Evolutionary conservation across 2,329 filamentous ascomycete species (phyloP), one percentile per base, ranked within the genome.

Genomic region (Sarocladium oryzae): DNA sequence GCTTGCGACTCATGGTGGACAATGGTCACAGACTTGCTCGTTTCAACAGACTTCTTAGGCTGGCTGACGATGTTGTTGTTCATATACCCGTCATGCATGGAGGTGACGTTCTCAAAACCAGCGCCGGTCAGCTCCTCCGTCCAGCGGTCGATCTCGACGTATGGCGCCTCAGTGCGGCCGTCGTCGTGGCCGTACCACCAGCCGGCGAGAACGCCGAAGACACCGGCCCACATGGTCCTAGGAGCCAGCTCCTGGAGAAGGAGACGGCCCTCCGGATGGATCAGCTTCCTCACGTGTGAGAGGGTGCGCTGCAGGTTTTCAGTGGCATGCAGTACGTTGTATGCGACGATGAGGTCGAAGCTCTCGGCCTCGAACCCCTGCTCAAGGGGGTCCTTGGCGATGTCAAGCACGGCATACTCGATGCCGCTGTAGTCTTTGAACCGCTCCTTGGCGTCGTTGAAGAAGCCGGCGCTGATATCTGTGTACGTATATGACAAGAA

Each of bases 331-430:
- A 37, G 8, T 7, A 37, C 64, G 21, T 64, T 60, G 4, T 63
- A 58, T 0, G 65, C 67, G 16, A 73, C 54, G 20, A 74, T 54
- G 6, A 73, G 23, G 36, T 74, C 71, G 53, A 64, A 72, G 0
- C 57, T 53, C 1, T 55, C 49, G 0, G 56, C 56, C 0, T 54
- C 23, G 40, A 67, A 70, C 0, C 65, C 68, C 48, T 72, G 69
- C 4, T 56, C 54, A 0, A 26, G 26, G 1, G 58, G 56, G 21
- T 63, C 58, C 15, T 61, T 56, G 16, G 49, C 49, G 15, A 63
- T 56, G 38, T 64, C 56, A 36, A 58, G 55, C 8, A 54, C 50
- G 11, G 43, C 40, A 49, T 56, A 59, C 10, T 56, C 37, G 11
- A 65, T 58, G 35, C 51, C 54, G 6, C 51, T 20, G 5, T 41